Conservation (phyloP, 78 protist species). For the Emiliania huxleyi region DNA sequence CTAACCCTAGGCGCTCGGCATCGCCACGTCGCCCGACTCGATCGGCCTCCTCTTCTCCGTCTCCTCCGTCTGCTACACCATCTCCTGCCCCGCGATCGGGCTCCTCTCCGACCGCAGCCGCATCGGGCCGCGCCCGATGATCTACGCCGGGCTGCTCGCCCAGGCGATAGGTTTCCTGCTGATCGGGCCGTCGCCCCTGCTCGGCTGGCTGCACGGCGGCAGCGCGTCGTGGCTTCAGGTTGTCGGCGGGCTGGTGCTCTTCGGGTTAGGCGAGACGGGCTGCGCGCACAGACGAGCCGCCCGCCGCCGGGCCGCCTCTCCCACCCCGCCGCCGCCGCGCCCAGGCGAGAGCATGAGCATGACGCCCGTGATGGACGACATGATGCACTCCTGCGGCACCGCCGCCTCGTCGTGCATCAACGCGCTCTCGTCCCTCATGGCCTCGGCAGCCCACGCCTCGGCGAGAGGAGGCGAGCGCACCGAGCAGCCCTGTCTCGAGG, state of each 20-base stretch:
- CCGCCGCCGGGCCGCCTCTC: no score
- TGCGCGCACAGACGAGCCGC: no score
- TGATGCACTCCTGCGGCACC: no score
- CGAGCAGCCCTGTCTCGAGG: no score
- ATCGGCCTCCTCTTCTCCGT: background rate
- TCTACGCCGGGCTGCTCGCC: background rate
- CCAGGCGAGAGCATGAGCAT: background rate
- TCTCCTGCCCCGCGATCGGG: background rate
- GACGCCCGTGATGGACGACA: no score
- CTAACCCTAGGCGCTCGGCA: no score
- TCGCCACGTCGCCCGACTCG: no score
- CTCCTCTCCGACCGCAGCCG: background rate
- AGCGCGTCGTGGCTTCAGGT: no score
- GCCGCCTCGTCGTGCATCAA: no score
- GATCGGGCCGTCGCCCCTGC: background rate
- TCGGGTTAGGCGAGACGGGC: slow-evolving; percentile 13
- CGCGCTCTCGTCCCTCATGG: background rate
- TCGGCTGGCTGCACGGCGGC: background rate
- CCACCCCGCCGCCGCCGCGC: no score
- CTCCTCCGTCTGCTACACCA: background rate
- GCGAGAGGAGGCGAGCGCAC: no score
- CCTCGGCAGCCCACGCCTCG: no score
- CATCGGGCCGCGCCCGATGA: background rate
- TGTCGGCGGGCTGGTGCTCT: background rate
- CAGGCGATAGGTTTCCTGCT: background rate